Evolutionary conservation across 208 protist species (phyloP).

Genomic region (Acanthamoeba castellanii): DNA sequence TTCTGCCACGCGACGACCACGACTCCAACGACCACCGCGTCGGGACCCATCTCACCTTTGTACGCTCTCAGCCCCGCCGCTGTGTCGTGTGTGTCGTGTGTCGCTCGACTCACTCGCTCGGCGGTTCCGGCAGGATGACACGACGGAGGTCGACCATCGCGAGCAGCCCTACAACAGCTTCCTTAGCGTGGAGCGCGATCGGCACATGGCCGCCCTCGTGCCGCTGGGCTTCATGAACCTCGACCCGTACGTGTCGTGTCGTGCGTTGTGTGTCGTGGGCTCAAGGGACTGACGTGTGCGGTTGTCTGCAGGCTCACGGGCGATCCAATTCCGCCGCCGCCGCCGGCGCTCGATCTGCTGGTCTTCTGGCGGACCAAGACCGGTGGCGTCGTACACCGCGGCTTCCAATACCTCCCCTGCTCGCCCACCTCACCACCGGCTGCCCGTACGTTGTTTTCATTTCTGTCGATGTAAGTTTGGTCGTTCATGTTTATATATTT

Average conservation of each 20-base stretch:
- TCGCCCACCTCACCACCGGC: neutral
- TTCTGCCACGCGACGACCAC: neutral
- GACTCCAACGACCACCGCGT: neutral
- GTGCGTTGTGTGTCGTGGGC: neutral
- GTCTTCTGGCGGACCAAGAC: neutral
- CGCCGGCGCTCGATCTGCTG: conserved; percentile 3
- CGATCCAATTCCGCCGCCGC: neutral
- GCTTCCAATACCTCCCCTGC: neutral
- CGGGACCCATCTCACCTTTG: conserved; percentile 2
- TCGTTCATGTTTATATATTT: neutral
- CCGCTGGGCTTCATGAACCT: neutral
- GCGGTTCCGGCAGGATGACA: neutral
- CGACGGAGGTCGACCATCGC: neutral
- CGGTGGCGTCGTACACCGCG: neutral
- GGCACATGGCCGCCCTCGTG: neutral
- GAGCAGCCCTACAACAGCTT: neutral
- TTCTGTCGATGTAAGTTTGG: too few relatives aligned
- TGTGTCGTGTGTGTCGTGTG: neutral
- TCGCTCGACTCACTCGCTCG: neutral
- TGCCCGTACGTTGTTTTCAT: neutral
- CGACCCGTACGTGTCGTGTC: neutral
- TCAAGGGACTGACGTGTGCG: neutral
- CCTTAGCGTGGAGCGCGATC: neutral
- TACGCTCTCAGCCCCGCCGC: neutral
- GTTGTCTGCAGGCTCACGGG: neutral